Evolutionary conservation across 2,329 filamentous ascomycete genomes (phyloP).

Genomic region (Aspergillus sp.): DNA sequence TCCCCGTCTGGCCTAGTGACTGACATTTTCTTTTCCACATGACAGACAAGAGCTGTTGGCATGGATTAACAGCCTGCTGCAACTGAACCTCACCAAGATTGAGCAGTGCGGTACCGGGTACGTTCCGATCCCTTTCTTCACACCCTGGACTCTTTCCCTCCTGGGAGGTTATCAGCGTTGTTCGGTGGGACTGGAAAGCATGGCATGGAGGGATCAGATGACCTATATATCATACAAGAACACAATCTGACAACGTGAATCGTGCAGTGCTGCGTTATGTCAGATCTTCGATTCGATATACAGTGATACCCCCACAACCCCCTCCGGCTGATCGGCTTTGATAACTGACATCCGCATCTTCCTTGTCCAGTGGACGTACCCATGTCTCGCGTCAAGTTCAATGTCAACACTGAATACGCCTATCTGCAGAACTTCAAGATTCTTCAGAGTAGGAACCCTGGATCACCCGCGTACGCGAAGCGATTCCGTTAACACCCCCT

Average conservation of each 20-base stretch:
- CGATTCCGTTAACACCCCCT: conserved; percentile 1
- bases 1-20: conserved; percentile 15
- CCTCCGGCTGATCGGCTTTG: not conserved
- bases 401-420: conserved; percentile 93
- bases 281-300: conserved; percentile 99
- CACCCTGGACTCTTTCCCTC: not conserved
- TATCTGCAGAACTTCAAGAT: conserved; percentile 99
- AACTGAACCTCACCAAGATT: conserved; percentile 97
- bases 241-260: conserved; percentile 11
- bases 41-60: conserved; percentile 87
- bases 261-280: conserved; percentile 79
- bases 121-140: conserved; percentile 23
- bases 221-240: not conserved
- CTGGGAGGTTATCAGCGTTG: not conserved
- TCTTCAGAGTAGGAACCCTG: conserved; percentile 72
- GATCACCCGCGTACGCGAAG: not conserved
- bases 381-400: conserved; percentile 97
- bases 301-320: conserved; percentile 47
- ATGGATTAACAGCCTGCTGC: conserved; percentile 96
- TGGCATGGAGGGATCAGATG: not conserved
- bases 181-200: not conserved
- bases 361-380: conserved; percentile 68
- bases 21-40: conserved; percentile 9
- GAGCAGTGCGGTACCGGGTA: conserved; percentile 99
- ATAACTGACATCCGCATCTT: conserved; percentile 1